Evolutionary conservation across 352 stramenopile genomes (phyloP).

Genomic region (Pythium sp.): DNA sequence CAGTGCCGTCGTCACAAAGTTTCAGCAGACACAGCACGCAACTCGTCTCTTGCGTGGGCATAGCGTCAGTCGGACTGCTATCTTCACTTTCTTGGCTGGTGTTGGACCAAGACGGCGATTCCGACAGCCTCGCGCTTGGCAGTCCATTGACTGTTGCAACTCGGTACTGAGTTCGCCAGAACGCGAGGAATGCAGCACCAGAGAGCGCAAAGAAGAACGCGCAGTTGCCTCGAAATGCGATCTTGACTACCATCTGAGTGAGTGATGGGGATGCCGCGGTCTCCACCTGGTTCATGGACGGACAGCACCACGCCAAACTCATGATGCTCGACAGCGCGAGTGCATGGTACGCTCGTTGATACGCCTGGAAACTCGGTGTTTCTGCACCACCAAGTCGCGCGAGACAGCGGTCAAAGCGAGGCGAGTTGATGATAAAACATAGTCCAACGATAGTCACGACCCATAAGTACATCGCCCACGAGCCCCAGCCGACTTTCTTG

Average conservation of each 20-base stretch:
- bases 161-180: constrained; percentile 41
- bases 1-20: constrained; percentile 16
- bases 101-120: neutral
- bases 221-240: constrained; percentile 35
- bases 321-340: constrained; percentile 39
- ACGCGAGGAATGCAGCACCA: constrained; percentile 24
- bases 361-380: constrained; percentile 31
- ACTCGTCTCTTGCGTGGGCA: neutral
- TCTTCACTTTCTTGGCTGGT: neutral
- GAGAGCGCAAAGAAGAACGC: constrained; percentile 24
- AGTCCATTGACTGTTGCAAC: constrained; percentile 23
- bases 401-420: constrained; percentile 34
- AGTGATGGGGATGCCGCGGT: neutral
- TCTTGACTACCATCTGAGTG: constrained; percentile 5
- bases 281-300: constrained; percentile 18
- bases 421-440: constrained; percentile 45
- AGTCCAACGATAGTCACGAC: constrained; percentile 31
- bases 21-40: constrained; percentile 35
- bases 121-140: neutral
- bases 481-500: constrained; percentile 32
- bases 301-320: constrained; percentile 35
- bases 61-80: neutral
- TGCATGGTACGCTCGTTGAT: constrained; percentile 43
- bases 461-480: constrained; percentile 35
- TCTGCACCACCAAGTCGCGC: constrained; percentile 31